These are phyloP conservation scores for Chamaecrista fasciculata DNA, from an alignment of 306 rosid species.

Conservation along the genomic window DNA sequence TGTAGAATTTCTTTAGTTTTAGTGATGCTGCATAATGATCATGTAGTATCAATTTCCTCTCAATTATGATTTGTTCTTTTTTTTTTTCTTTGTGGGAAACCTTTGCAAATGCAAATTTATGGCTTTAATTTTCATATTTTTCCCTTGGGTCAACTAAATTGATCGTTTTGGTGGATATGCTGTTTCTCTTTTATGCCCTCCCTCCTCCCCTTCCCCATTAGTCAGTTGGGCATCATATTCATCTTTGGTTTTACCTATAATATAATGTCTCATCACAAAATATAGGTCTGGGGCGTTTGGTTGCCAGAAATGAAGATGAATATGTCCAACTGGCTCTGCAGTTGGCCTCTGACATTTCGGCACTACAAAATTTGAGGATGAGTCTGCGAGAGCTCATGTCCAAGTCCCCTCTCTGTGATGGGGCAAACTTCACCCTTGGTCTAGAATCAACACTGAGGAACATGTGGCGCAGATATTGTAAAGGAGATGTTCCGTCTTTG, in stretches of 20 bases:
- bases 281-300: conserved; percentile 66
- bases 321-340: conserved; percentile 75
- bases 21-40: background rate
- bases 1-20: background rate
- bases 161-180: background rate
- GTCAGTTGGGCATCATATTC: background rate
- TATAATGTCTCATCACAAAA: conserved; percentile 23
- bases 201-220: background rate
- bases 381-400: conserved; percentile 68
- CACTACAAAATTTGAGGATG: conserved; percentile 70
- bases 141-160: background rate
- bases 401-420: conserved; percentile 71
- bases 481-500: conserved; percentile 88
- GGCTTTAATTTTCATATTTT: background rate
- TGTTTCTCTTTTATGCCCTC: background rate
- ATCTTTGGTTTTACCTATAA: conserved; percentile 12
- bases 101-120: background rate
- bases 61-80: no score
- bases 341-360: conserved; percentile 84
- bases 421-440: conserved; percentile 56
- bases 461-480: conserved; percentile 87
- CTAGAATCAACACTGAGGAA: conserved; percentile 65
- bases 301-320: conserved; percentile 86
- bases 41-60: background rate
- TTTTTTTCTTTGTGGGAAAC: no score